phyloP scores from a whole-genome alignment of 345 rosid genomes.

The Dovyalis caffra region DNA sequence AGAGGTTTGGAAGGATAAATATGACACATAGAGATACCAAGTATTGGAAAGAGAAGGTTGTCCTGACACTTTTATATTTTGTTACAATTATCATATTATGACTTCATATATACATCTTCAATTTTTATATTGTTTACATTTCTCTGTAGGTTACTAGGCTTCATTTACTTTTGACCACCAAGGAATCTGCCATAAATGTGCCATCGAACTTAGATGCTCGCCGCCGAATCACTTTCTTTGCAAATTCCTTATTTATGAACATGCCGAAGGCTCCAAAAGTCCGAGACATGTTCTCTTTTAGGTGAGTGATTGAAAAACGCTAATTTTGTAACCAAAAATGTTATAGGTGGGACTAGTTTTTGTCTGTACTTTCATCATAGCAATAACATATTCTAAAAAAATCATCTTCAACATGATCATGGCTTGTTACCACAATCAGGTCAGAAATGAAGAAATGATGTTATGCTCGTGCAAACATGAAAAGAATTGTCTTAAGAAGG shows the following conservation, averaged over 20 bases:
- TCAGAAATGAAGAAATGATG: neutral
- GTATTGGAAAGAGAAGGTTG: constrained; percentile 78
- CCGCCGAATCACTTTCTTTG: constrained; percentile 95
- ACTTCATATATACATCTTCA: constrained; percentile 3
- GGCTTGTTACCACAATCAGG: neutral
- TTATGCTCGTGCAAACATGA: neutral
- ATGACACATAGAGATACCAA: constrained; percentile 15
- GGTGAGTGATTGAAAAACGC: constrained; percentile 40
- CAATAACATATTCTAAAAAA: neutral
- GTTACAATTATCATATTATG: neutral
- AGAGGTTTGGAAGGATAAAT: constrained; percentile 74
- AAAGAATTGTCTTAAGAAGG: neutral
- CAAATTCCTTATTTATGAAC: constrained; percentile 92
- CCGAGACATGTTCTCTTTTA: constrained; percentile 88
- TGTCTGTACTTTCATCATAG: neutral
- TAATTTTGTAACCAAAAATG: neutral
- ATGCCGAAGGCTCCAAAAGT: constrained; percentile 90
- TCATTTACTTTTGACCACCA: constrained; percentile 73
- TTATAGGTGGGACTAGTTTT: neutral
- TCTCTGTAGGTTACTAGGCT: constrained; percentile 66
- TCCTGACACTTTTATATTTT: neutral
- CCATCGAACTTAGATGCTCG: constrained; percentile 97
- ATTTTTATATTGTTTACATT: constrained; percentile 13
- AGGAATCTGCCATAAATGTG: constrained; percentile 95
- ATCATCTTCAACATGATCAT: neutral